These are phyloP conservation scores for Fistulinella cinereoalba DNA, from an alignment of 1,284 basidiomycete genomes.

Conservation along the genomic window DNA sequence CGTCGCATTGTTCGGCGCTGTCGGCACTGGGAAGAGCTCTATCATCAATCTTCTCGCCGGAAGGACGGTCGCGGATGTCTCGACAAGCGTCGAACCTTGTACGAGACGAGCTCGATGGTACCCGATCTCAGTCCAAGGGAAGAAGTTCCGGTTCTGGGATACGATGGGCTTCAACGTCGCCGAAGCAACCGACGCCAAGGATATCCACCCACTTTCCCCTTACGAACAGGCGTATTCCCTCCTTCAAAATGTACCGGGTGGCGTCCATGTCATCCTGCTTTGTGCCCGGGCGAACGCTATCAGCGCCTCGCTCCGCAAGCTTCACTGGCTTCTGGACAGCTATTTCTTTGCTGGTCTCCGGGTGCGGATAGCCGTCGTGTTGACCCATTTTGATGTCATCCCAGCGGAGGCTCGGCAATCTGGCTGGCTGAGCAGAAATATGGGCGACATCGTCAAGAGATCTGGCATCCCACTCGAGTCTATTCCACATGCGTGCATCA, in stretches of 20 bases:
- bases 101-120: slow-evolving; percentile 7
- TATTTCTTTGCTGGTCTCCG: slow-evolving; percentile 25
- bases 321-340: slow-evolving; percentile 26
- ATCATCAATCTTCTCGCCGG: slow-evolving; percentile 14
- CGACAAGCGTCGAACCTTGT: slow-evolving; percentile 3
- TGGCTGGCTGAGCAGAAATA: slow-evolving; percentile 30
- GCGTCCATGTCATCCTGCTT: slow-evolving; percentile 28
- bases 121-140: neutral
- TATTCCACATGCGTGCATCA: slow-evolving; percentile 2
- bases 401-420: slow-evolving; percentile 1
- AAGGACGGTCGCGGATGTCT: slow-evolving; percentile 1
- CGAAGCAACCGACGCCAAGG: neutral
- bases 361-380: slow-evolving; percentile 35
- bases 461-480: neutral
- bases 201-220: slow-evolving; percentile 7
- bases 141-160: slow-evolving; percentile 19
- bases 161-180: slow-evolving; percentile 10
- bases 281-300: slow-evolving; percentile 26
- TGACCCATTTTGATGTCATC: slow-evolving; percentile 37
- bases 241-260: slow-evolving; percentile 21
- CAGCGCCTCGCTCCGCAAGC: slow-evolving; percentile 26
- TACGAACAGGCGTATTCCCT: slow-evolving; percentile 29
- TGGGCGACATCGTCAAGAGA: slow-evolving; percentile 14
- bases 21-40: slow-evolving; percentile 16
- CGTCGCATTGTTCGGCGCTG: slow-evolving; percentile 7